Base-by-base conservation (phyloP, 2,329 filamentous ascomycete species). In the Venturia oleaginea region DNA sequence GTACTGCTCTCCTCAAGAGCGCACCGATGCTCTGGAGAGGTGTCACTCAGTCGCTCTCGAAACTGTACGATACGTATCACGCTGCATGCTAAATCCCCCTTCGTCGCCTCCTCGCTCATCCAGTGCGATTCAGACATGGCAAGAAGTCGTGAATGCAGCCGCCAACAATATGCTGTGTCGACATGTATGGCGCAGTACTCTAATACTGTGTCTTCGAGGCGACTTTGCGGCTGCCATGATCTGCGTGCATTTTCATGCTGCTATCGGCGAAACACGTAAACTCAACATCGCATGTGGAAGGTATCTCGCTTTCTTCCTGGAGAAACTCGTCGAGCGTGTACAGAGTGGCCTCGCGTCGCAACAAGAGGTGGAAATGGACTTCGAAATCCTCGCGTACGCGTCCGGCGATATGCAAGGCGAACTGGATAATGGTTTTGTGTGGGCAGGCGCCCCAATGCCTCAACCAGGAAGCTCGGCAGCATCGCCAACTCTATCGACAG, bases 351-450 rank as follows among this genome's bases (percentile, higher is more conserved):
- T 76, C 19, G 74, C 75, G 1, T 68, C 73, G 0, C 71, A 70
- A 2, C 74, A 74, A 37, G 71, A 75, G 40, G 72, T 75, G 55
- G 83, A 86, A 57, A 80, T 81, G 3, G 92, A 99, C 70, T 92
- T 97, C 72, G 93, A 97, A 73, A 83, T 97, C 69, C 78, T 97
- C 34, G 90, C 87, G 0, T 96, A 96, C 70, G 86, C 90, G 0
- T 93, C 90, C 37, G 90, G 88, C 0, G 94, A 97, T 75, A 80
- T 95, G 70, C 93, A 97, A 75, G 89, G 88, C 1, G 86, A 83
- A n/a, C 81, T 83, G 0, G 88, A 92, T 62, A 85, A 85, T 42
- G 87, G 87, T 15, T 97, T 93, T 93, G 84, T 92, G 4, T 97
- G 92, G 93, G 68, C 71, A 7, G 77, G 77, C 34, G 83, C n/a